Evolutionary conservation across 2,329 filamentous ascomycete species (phyloP), one percentile per base, ranked within the genome.

Genomic region (Claviceps arundinis): DNA sequence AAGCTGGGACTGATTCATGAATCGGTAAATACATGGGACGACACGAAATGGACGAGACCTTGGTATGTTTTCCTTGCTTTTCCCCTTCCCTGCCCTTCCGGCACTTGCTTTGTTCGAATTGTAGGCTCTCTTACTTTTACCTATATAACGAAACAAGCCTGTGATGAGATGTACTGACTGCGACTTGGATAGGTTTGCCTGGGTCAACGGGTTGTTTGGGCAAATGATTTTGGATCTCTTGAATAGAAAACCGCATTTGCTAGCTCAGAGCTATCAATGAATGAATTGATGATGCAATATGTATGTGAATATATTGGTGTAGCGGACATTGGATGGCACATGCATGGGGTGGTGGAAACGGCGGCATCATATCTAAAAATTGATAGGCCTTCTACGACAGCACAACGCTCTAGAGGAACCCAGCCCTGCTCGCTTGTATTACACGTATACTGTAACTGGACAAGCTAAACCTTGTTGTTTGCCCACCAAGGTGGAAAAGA

Each of bases 171-270:
- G 13, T 47, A 34, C 45, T 47, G 13, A 47, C 45, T 19, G 9
- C 3, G 13, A 7, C 30, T 22, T 8, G 3, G n/a, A 2, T 14
- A 89, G 86, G 85, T 94, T 93, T 64, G 84, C 87, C 0, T 93
- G 88, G 88, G 87, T 87, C 14, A 93, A 93, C 63, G 88, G 85
- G 0, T 79, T 94, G n/a, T 93, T 90, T 67, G 85, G 87, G 13
- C 85, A 91, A 70, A 87, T 87, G 54, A 78, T 93, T 52, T 67
- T 93, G 34, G 85, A 91, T 68, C 66, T 95, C 49, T 81, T 82
- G 46, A 75, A 80, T 57, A 73, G 87, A 64, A 87, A 87, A 64
- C 88, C 87, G 11, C 72, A 82, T 60, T 63, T 95, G 53, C 65
- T 81, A 34, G 59, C 61, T 34, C 68, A 60, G 56, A 79, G 71